Conservation (phyloP, 345 rosid species). For the Eucalyptus erythrocorys region DNA sequence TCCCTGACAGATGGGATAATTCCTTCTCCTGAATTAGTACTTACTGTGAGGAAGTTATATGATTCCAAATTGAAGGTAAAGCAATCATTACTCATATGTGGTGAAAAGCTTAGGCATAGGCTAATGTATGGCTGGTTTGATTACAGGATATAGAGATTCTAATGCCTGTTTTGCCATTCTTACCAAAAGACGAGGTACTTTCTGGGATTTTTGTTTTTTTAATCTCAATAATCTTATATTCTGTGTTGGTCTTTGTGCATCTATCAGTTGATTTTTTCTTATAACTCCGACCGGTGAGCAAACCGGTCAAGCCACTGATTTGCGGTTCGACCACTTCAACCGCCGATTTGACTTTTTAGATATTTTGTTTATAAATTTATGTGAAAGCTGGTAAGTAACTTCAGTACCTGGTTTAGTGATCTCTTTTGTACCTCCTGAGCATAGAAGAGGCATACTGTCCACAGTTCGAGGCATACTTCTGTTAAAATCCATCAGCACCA, state of each 20-base stretch:
- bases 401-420: not conserved
- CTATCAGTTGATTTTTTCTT: not conserved
- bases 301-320: not conserved
- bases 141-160: slow-evolving; percentile 83
- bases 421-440: not conserved
- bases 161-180: slow-evolving; percentile 74
- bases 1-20: slow-evolving; percentile 65
- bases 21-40: slow-evolving; percentile 77
- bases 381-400: not conserved
- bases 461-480: not conserved
- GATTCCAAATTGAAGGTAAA: slow-evolving; percentile 85
- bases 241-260: not conserved
- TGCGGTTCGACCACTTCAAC: not conserved
- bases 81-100: not conserved
- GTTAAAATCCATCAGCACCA: not conserved
- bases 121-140: slow-evolving; percentile 15
- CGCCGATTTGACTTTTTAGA: not conserved
- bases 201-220: not conserved
- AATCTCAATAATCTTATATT: not conserved
- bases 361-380: not conserved
- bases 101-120: not conserved
- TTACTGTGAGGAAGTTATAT: slow-evolving; percentile 64
- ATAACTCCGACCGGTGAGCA: not conserved
- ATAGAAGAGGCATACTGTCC: not conserved
- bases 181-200: slow-evolving; percentile 79